A percentile compares a stretch with the other conserved stretches of the same genome.
phyloP scores from a whole-genome alignment of 352 stramenopile genomes.

The Phytophthora capsici region DNA sequence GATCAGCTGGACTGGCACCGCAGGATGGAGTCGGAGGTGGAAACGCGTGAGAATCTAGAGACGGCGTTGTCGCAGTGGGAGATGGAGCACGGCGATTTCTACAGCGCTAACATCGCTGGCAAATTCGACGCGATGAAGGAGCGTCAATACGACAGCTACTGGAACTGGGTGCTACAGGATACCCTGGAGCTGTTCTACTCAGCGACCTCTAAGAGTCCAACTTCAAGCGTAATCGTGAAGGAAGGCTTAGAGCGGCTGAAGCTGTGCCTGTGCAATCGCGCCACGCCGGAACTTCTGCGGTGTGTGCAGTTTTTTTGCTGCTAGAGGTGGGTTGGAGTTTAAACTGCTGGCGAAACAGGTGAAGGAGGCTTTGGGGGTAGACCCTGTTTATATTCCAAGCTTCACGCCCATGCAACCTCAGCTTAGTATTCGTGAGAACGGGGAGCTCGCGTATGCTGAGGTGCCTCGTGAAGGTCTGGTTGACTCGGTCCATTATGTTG shows the following conservation, averaged over 20 bases:
- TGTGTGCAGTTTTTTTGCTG: constrained; percentile 60
- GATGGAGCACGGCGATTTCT: constrained; percentile 65
- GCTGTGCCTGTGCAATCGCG: constrained; percentile 67
- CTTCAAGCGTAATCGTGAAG: too few species aligned
- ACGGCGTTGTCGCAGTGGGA: constrained; percentile 53
- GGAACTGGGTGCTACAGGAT: constrained; percentile 86
- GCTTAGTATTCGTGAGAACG: constrained; percentile 55
- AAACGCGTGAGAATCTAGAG: constrained; percentile 61
- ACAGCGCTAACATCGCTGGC: constrained; percentile 54
- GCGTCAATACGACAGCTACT: constrained; percentile 80
- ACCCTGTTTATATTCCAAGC: constrained; percentile 64
- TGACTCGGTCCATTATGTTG: constrained; percentile 68
- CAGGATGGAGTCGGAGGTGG: constrained; percentile 57
- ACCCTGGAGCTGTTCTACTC: constrained; percentile 29
- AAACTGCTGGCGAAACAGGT: too few species aligned
- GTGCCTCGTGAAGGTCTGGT: constrained; percentile 52
- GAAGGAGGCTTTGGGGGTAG: constrained; percentile 2
- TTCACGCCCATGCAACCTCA: constrained; percentile 63
- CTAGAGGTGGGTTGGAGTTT: constrained; percentile 34
- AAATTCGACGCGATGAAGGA: constrained; percentile 82
- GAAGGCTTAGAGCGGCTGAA: constrained; percentile 4
- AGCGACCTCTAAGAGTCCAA: too few species aligned
- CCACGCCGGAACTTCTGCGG: constrained; percentile 67
- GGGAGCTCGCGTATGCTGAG: constrained; percentile 63
- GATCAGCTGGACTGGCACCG: constrained; percentile 59